Conservation (phyloP, 345 rosid genomes). For the Heritiera fomes region DNA sequence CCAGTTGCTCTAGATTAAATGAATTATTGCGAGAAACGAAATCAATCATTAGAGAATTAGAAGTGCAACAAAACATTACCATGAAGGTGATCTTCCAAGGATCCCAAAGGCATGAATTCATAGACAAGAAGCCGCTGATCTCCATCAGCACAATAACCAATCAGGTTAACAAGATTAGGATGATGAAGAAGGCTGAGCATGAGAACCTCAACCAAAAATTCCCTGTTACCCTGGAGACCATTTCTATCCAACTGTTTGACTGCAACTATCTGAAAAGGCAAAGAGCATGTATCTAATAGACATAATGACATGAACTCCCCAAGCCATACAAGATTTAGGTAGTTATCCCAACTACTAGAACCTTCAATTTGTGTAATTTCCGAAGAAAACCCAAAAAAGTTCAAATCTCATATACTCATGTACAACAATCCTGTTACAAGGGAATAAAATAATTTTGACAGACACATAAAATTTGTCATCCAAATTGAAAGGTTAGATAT, state of each 20-base stretch:
- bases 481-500: neutral
- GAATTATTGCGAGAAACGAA: neutral
- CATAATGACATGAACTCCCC: neutral
- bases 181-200: slow-evolving; percentile 99
- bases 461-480: neutral
- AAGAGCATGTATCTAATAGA: neutral
- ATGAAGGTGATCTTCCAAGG: slow-evolving; percentile 97
- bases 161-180: slow-evolving; percentile 86
- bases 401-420: neutral
- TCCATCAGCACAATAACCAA: slow-evolving; percentile 99
- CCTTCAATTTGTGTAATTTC: slow-evolving; percentile 8
- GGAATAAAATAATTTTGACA: neutral
- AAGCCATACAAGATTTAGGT: neutral
- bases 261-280: slow-evolving; percentile 72
- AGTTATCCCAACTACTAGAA: neutral
- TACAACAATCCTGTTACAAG: neutral
- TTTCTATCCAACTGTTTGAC: slow-evolving; percentile 94
- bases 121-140: slow-evolving; percentile 98
- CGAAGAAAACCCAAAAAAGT: neutral
- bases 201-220: slow-evolving; percentile 96
- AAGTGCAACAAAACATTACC: slow-evolving; percentile 48
- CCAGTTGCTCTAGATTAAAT: neutral
- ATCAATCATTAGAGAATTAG: neutral
- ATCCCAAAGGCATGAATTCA: slow-evolving; percentile 96
- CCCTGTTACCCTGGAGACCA: slow-evolving; percentile 98